These are phyloP conservation scores for Pseudocercospora macadamiae DNA, from an alignment of 2,329 filamentous ascomycete genomes.

Conservation along the genomic window DNA sequence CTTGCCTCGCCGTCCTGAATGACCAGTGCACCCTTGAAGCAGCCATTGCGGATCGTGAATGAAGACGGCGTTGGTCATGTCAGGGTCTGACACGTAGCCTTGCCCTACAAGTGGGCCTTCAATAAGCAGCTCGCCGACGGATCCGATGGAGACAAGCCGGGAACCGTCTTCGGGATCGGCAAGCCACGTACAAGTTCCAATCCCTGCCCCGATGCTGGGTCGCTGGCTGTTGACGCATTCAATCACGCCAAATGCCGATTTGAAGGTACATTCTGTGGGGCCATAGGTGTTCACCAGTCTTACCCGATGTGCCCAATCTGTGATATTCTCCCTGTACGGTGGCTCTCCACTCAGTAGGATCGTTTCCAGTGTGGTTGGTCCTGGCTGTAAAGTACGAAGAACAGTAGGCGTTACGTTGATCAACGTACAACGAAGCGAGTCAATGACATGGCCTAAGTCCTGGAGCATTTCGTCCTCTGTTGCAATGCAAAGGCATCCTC, in stretches of 20 bases:
- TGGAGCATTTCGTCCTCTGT: constrained; percentile 53
- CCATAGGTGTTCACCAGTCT: constrained; percentile 50
- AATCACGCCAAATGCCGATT: constrained; percentile 11
- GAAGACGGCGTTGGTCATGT: constrained; percentile 38
- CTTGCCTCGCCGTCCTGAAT: constrained; percentile 45
- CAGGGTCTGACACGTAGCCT: constrained; percentile 45
- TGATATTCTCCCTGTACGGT: constrained; percentile 42
- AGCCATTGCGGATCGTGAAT: constrained; percentile 36
- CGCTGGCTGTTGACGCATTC: neutral
- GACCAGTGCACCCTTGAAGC: constrained; percentile 2
- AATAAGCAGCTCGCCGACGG: constrained; percentile 51
- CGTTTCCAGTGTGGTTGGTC: constrained; percentile 5
- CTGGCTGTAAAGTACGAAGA: constrained; percentile 48
- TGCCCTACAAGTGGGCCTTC: constrained; percentile 51
- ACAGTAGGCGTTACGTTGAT: constrained; percentile 61
- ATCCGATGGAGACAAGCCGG: constrained; percentile 45
- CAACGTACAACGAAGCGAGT: constrained; percentile 44
- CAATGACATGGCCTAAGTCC: constrained; percentile 51
- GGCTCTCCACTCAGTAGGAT: constrained; percentile 42
- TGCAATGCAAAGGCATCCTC: constrained; percentile 23
- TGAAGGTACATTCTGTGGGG: constrained; percentile 42
- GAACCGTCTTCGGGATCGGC: constrained; percentile 35
- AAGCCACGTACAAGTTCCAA: constrained; percentile 35
- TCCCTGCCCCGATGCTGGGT: constrained; percentile 20
- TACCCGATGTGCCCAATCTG: constrained; percentile 42